Conservation (phyloP, 768 basidiomycete species). For the Tricholoma bakamatsutake region DNA sequence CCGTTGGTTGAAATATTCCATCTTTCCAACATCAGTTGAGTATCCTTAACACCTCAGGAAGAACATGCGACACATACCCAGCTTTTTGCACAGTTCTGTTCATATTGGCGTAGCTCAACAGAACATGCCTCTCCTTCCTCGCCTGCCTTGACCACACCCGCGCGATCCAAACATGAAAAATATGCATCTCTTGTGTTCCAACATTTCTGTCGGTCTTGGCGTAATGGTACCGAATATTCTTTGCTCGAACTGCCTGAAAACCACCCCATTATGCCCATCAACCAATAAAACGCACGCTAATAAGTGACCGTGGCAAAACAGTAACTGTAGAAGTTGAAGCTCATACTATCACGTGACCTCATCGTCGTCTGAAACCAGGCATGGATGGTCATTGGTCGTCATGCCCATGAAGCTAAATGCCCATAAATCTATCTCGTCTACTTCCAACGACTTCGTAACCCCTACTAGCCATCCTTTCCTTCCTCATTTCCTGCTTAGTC, state of each 20-base stretch:
- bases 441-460: slow-evolving; percentile 61
- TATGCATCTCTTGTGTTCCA: slow-evolving; percentile 85
- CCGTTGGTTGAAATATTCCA: slow-evolving; percentile 93
- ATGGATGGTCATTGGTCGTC: no score
- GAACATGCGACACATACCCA: slow-evolving; percentile 55
- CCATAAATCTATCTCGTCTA: slow-evolving; percentile 27
- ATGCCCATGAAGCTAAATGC: slow-evolving; percentile 11
- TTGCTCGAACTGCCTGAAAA: slow-evolving; percentile 30
- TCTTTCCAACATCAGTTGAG: slow-evolving; percentile 37
- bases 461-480: slow-evolving; percentile 57
- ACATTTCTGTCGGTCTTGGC: slow-evolving; percentile 72
- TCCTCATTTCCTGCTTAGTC: slow-evolving; percentile 59
- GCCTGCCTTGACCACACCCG: slow-evolving; percentile 66
- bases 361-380: no score
- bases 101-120: slow-evolving; percentile 53
- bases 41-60: neutral
- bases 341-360: no score
- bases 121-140: slow-evolving; percentile 58
- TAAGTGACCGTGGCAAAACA: neutral
- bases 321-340: no score
- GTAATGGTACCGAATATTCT: slow-evolving; percentile 35
- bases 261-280: slow-evolving; percentile 32
- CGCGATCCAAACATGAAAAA: slow-evolving; percentile 75
- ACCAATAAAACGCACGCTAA: neutral
- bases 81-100: slow-evolving; percentile 76